Base-by-base conservation (phyloP, 345 rosid species). In the Hibiscus tridactylites region DNA sequence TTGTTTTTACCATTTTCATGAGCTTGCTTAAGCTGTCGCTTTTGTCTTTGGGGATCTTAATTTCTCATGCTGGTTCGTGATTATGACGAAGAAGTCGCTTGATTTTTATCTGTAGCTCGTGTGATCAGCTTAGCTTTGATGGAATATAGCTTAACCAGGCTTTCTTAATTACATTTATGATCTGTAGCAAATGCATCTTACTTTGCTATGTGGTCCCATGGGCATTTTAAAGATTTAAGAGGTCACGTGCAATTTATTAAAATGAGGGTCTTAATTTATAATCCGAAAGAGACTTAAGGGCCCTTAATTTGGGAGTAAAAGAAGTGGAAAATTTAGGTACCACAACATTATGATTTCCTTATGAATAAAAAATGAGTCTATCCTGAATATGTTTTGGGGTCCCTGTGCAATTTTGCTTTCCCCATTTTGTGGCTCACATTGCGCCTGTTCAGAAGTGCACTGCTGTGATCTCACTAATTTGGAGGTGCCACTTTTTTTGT, bases 11-110 rank as follows among this genome's bases (percentile, higher is more conserved):
- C 2, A 21, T 31, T 58, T 57, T 58, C 0, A 28, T 59, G 62
- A 59, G 6, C 16, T 58, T 24, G 33, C 33, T 26, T 26, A 4
- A 11, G 33, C 13, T 58, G 62, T 59, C 12, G 33, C 62, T 1
- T 59, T 59, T 59, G 16, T 4, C 1, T 26, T 26, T 59, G n/a
- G 60, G 60, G 60, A 56, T 56, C 29, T 21, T 56, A 19, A 9
- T 56, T 59, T 59, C 17, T 50, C 35, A 0, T 11, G 33, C n/a
- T 5, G 62, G 3, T 24, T 57, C 5, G 29, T 95, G 16, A 11
- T 59, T 26, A 17, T 26, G 16, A 59, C 29, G 4, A 21, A 19
- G 60, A 56, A 9, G 24, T 44, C 24, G 26, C 24, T 54, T 54
- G 26, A 8, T 54, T 54, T n/a, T 54, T 21, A 54, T 53, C 10